These are phyloP conservation scores for Pseudopithomyces maydicus DNA, from an alignment of 2,329 filamentous ascomycete genomes.

Conservation along the genomic window DNA sequence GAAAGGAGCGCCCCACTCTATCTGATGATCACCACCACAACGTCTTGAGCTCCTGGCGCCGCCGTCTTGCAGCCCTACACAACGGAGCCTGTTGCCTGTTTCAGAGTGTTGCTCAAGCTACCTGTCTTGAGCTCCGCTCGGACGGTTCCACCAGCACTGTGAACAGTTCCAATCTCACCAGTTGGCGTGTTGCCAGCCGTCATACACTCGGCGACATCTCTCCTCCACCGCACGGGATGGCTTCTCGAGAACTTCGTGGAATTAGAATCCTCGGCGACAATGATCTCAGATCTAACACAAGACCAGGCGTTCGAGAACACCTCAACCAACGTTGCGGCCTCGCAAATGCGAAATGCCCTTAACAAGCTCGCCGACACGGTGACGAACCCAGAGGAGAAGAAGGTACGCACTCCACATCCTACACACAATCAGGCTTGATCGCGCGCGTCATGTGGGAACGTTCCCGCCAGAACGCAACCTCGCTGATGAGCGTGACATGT, in stretches of 20 bases:
- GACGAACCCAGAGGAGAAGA: constrained; percentile 74
- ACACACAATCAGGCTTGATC: neutral
- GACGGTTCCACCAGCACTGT: neutral
- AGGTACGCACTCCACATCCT: constrained; percentile 61
- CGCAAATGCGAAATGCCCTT: constrained; percentile 98
- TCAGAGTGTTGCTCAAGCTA: neutral
- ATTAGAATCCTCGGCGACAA: constrained; percentile 4
- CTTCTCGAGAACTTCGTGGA: neutral
- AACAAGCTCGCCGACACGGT: constrained; percentile 92
- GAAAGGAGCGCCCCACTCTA: constrained; percentile 1
- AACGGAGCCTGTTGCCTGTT: neutral
- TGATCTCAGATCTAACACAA: constrained; percentile 3
- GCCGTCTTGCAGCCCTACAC: neutral
- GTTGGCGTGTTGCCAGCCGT: neutral
- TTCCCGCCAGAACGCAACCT: neutral
- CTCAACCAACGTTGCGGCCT: constrained; percentile 95
- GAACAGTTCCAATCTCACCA: neutral
- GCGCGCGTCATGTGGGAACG: neutral
- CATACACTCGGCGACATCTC: neutral
- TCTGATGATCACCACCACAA: neutral
- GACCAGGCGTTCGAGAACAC: constrained; percentile 96
- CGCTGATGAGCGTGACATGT: neutral
- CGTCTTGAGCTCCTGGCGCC: neutral
- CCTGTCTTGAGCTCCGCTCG: neutral
- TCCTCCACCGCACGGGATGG: neutral